Percentiles rank a stretch among this genome's conserved stretches.
phyloP scores from a whole-genome alignment of 2,329 filamentous ascomycete genomes.

The Cladosporium sp. region DNA sequence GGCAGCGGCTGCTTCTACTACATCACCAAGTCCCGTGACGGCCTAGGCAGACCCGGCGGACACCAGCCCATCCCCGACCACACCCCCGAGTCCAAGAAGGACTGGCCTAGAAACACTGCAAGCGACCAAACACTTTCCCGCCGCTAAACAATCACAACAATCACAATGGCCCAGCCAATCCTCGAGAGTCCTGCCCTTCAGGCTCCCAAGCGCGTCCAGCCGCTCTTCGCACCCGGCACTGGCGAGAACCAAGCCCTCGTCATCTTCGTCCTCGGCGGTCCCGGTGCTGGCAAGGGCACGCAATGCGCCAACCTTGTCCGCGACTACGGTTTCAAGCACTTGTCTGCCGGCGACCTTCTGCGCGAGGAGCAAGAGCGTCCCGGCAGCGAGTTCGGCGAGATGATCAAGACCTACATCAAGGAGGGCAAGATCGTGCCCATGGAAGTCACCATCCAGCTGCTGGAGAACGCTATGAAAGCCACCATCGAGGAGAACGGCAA shows the following conservation, averaged over 20 bases:
- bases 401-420: slow-evolving; percentile 91
- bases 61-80: slow-evolving; percentile 26
- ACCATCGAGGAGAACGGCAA: slow-evolving; percentile 57
- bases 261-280: slow-evolving; percentile 92
- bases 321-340: slow-evolving; percentile 86
- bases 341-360: slow-evolving; percentile 88
- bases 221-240: slow-evolving; percentile 64
- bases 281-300: slow-evolving; percentile 93
- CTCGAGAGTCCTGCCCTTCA: slow-evolving; percentile 34
- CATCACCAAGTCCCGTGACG: slow-evolving; percentile 43
- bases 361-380: slow-evolving; percentile 87
- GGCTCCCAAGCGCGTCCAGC: slow-evolving; percentile 53
- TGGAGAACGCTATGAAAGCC: slow-evolving; percentile 87
- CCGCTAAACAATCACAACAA: slow-evolving; percentile 10
- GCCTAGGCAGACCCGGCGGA: slow-evolving; percentile 25
- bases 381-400: slow-evolving; percentile 81
- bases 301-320: slow-evolving; percentile 85
- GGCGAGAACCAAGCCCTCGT: slow-evolving; percentile 68
- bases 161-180: slow-evolving; percentile 25
- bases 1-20: slow-evolving; percentile 45
- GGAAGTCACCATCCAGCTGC: slow-evolving; percentile 90
- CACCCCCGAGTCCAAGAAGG: slow-evolving; percentile 24
- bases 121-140: slow-evolving; percentile 14
- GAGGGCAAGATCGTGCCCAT: slow-evolving; percentile 97
- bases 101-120: slow-evolving; percentile 24